These are phyloP conservation scores for Russula olivacea DNA, from an alignment of 768 basidiomycete species.

Conservation along the genomic window DNA sequence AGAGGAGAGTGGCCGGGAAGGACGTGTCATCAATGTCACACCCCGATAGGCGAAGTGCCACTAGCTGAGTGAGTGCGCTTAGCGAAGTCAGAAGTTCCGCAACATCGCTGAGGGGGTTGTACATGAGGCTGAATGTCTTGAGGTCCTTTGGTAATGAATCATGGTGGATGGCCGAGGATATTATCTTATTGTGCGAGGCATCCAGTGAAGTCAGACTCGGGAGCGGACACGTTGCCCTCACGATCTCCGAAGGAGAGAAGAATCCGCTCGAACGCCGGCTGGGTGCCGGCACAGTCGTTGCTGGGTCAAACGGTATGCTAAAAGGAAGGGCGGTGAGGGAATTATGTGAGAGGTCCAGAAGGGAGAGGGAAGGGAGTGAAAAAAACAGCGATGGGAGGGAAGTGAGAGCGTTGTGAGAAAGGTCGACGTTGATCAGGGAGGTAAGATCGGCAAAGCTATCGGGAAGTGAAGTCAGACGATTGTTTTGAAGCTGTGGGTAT, in stretches of 20 bases:
- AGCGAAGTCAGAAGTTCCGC: conserved; percentile 15
- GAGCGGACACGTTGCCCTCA: conserved; percentile 56
- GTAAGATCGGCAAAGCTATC: conserved; percentile 63
- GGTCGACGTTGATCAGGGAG: conserved; percentile 58
- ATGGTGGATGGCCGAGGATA: conserved; percentile 47
- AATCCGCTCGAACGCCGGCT: conserved; percentile 44
- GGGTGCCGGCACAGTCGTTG: conserved; percentile 27
- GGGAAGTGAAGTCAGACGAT: conserved; percentile 58
- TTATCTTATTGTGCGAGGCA: conserved; percentile 61
- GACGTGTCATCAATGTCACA: conserved; percentile 53
- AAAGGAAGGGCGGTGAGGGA: conserved; percentile 55
- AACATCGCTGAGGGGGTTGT: conserved; percentile 53
- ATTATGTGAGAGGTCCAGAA: conserved; percentile 70
- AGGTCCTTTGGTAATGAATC: conserved; percentile 47
- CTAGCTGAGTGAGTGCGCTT: conserved; percentile 18
- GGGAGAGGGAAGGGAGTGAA: conserved; percentile 58
- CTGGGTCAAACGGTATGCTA: conserved; percentile 45
- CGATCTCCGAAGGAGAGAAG: conserved; percentile 52
- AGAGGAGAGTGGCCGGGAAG: conserved; percentile 39
- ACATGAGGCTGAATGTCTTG: conserved; percentile 56
- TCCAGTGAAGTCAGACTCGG: conserved; percentile 62
- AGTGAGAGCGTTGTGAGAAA: conserved; percentile 66
- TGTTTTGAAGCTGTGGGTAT: conserved; percentile 59
- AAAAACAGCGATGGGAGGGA: conserved; percentile 60
- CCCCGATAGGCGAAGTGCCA: conserved; percentile 16